phyloP scores from a whole-genome alignment of 2,329 filamentous ascomycete species.

The Teratosphaeria zuluensis region DNA sequence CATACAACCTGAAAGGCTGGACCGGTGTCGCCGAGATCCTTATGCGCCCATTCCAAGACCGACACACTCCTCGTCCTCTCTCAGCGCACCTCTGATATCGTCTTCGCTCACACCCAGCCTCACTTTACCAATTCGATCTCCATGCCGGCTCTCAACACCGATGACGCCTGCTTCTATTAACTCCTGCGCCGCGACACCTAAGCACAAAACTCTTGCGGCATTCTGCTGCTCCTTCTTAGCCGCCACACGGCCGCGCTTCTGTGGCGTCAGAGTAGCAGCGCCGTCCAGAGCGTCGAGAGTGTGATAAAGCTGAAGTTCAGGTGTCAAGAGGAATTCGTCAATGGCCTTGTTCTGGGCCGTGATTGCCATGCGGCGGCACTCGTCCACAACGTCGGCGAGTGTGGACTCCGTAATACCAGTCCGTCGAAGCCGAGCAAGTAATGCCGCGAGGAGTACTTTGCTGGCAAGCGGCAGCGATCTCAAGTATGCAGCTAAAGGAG shows the following conservation, averaged over 20 bases:
- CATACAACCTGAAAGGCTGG: background rate
- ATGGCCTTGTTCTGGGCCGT: constrained; percentile 53
- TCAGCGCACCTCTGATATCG: constrained; percentile 78
- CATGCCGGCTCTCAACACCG: constrained; percentile 65
- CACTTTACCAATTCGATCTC: constrained; percentile 80
- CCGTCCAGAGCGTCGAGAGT: constrained; percentile 10
- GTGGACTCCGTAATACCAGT: constrained; percentile 81
- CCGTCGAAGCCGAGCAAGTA: constrained; percentile 68
- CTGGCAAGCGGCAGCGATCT: constrained; percentile 69
- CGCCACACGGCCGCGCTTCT: constrained; percentile 24
- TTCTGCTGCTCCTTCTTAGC: constrained; percentile 23
- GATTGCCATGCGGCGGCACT: constrained; percentile 60
- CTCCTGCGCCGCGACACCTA: constrained; percentile 68
- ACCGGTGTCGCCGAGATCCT: background rate
- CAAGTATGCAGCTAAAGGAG: constrained; percentile 81
- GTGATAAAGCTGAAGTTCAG: constrained; percentile 27
- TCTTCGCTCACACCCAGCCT: constrained; percentile 80
- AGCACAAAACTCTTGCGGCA: constrained; percentile 44
- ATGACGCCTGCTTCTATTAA: constrained; percentile 81
- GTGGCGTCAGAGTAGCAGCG: constrained; percentile 18
- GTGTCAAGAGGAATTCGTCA: constrained; percentile 48
- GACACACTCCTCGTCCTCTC: constrained; percentile 79
- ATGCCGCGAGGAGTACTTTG: constrained; percentile 76
- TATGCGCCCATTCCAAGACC: constrained; percentile 55
- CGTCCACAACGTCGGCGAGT: constrained; percentile 80